Evolutionary conservation across 2,329 filamentous ascomycete genomes (phyloP).

Genomic region (Penicillium sp.): DNA sequence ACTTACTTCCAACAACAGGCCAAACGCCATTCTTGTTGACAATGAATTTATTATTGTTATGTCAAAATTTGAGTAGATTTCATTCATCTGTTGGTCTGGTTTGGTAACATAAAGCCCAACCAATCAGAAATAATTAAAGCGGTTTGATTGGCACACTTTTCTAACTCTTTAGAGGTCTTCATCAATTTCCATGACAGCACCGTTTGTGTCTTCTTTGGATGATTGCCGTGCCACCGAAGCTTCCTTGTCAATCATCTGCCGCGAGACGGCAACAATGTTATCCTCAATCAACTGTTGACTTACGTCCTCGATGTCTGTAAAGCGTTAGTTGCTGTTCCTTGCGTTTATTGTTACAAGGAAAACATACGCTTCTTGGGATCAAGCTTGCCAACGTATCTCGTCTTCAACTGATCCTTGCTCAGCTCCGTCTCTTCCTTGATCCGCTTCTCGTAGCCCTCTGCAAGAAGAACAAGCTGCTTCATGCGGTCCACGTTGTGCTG

Average conservation of each 20-base stretch:
- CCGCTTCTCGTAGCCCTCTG: constrained; percentile 96
- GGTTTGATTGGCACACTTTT: constrained; percentile 17
- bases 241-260: constrained; percentile 99
- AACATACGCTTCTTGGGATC: constrained; percentile 90
- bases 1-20: background rate
- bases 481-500: constrained; percentile 83
- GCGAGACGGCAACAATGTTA: constrained; percentile 97
- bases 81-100: constrained; percentile 7
- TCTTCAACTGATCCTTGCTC: constrained; percentile 96
- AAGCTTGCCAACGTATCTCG: constrained; percentile 96
- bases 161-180: constrained; percentile 50
- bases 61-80: background rate
- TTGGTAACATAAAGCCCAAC: constrained; percentile 1
- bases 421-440: constrained; percentile 98
- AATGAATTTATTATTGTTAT: background rate
- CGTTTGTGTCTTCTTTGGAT: constrained; percentile 47
- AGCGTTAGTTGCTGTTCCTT: constrained; percentile 19
- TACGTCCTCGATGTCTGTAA: constrained; percentile 79
- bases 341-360: background rate
- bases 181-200: constrained; percentile 65
- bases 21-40: background rate
- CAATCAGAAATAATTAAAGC: constrained; percentile 18
- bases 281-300: constrained; percentile 97
- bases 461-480: constrained; percentile 80
- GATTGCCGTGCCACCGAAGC: constrained; percentile 76